Conservation (phyloP, 495 filamentous ascomycete genomes). For the Massariosphaeria phaeospora region DNA sequence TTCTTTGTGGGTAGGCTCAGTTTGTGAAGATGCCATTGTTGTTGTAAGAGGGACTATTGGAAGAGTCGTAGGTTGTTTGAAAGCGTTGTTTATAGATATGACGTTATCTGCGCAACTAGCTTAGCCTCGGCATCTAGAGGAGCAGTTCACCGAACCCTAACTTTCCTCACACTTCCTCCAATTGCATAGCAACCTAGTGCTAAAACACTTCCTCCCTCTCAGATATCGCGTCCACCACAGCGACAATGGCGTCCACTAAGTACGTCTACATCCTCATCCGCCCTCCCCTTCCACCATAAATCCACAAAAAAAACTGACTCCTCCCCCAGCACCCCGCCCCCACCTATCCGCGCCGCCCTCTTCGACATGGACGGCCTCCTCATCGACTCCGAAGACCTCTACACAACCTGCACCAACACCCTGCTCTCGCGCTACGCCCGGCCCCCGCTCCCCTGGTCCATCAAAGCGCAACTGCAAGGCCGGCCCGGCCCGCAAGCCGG, state of each 20-base stretch:
- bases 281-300: not conserved
- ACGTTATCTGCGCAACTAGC: too few relatives aligned
- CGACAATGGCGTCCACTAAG: not conserved
- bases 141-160: too few relatives aligned
- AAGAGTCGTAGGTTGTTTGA: not conserved
- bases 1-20: not conserved
- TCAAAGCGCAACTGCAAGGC: slow-evolving; percentile 96
- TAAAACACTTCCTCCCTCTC: too few relatives aligned
- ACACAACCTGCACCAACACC: slow-evolving; percentile 75
- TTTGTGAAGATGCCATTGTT: not conserved
- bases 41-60: not conserved
- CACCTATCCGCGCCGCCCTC: slow-evolving; percentile 82
- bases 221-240: too few relatives aligned
- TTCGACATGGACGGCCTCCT: slow-evolving; percentile 99
- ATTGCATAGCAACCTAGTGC: too few relatives aligned
- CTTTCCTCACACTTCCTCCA: too few relatives aligned
- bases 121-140: too few relatives aligned
- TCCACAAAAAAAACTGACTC: not conserved
- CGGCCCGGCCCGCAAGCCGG: slow-evolving; percentile 66
- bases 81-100: too few relatives aligned
- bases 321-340: slow-evolving; percentile 35
- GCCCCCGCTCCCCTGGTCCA: slow-evolving; percentile 74
- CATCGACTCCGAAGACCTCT: slow-evolving; percentile 89
- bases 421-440: slow-evolving; percentile 70
- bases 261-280: not conserved